Evolutionary conservation across 352 stramenopile species (phyloP).

Genomic region (Globisporangium orthogonon): DNA sequence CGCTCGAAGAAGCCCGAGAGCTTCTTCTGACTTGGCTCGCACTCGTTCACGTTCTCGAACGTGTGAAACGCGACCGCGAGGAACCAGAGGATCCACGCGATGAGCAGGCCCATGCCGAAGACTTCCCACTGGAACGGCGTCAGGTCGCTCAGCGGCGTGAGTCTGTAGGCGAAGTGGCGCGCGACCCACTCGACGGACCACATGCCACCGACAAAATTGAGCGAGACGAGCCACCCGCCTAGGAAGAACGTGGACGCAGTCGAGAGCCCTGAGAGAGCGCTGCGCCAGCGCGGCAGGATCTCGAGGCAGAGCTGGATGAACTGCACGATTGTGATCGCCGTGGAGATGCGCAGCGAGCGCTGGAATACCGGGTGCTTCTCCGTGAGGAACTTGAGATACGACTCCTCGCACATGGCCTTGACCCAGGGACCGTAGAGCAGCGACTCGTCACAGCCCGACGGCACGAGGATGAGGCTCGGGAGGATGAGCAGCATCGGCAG

Average conservation of each 20-base stretch:
- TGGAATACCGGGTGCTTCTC: conserved; percentile 82
- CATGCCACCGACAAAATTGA: conserved; percentile 56
- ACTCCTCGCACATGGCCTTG: conserved; percentile 69
- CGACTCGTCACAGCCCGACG: conserved; percentile 38
- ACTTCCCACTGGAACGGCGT: conserved; percentile 70
- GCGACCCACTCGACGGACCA: conserved; percentile 78
- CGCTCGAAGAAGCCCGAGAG: conserved; percentile 67
- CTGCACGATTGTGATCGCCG: conserved; percentile 75
- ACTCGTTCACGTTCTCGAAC: conserved; percentile 39
- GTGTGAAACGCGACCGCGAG: conserved; percentile 61
- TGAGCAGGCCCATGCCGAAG: conserved; percentile 72
- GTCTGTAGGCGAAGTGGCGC: conserved; percentile 56
- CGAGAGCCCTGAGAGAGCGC: conserved; percentile 45
- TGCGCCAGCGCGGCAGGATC: conserved; percentile 70
- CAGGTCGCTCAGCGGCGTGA: conserved; percentile 66
- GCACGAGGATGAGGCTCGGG: conserved; percentile 68
- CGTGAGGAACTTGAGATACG: conserved; percentile 80
- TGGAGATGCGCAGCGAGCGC: conserved; percentile 69
- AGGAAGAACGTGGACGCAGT: conserved; percentile 48
- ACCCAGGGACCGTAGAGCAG: conserved; percentile 28
- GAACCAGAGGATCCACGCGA: conserved; percentile 81
- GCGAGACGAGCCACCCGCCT: conserved; percentile 42
- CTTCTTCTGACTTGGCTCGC: conserved; percentile 57
- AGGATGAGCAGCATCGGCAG: conserved; percentile 72
- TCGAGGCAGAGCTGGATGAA: conserved; percentile 84